Evolutionary conservation across 2,329 filamentous ascomycete species (phyloP).

Genomic region (Colletotrichum tropicicola): DNA sequence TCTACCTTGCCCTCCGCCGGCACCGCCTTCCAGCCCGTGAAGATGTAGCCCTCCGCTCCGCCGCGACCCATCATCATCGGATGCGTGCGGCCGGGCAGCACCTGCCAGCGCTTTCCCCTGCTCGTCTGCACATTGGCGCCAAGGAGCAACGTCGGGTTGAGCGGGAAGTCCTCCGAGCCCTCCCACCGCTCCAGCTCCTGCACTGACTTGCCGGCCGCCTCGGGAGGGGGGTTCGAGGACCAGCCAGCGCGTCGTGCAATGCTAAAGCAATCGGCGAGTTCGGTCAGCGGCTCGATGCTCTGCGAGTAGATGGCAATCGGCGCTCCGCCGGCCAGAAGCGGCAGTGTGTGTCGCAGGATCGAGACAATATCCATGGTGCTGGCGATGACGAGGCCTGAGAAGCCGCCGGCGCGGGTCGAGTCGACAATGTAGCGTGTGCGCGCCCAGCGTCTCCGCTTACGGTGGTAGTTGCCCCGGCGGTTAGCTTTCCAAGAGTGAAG

Average conservation of each 20-base stretch:
- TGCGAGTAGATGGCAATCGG: slow-evolving; percentile 88
- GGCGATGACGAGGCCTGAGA: slow-evolving; percentile 85
- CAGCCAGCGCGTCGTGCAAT: slow-evolving; percentile 83
- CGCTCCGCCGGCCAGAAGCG: slow-evolving; percentile 83
- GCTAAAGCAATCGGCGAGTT: slow-evolving; percentile 85
- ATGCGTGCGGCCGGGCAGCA: slow-evolving; percentile 90
- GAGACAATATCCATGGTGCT: slow-evolving; percentile 83
- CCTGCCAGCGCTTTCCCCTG: slow-evolving; percentile 84
- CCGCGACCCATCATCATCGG: slow-evolving; percentile 91
- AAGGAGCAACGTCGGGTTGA: slow-evolving; percentile 87
- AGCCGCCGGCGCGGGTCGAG: slow-evolving; percentile 76
- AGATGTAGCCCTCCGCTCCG: slow-evolving; percentile 89
- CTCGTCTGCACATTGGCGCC: slow-evolving; percentile 84
- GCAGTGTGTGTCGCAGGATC: slow-evolving; percentile 78
- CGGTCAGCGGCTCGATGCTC: slow-evolving; percentile 79
- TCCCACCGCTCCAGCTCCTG: slow-evolving; percentile 64
- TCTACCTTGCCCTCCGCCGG: slow-evolving; percentile 83
- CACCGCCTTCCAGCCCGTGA: slow-evolving; percentile 83
- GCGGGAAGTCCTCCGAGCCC: slow-evolving; percentile 79
- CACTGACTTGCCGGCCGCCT: slow-evolving; percentile 51
- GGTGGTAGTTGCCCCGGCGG: slow-evolving; percentile 85
- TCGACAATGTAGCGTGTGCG: slow-evolving; percentile 78
- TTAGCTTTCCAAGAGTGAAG: slow-evolving; percentile 80
- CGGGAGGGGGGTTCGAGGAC: slow-evolving; percentile 60
- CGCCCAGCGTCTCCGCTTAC: slow-evolving; percentile 87